Conservation (phyloP, 2,329 filamentous ascomycete genomes). For the Trichoderma koningiopsis region DNA sequence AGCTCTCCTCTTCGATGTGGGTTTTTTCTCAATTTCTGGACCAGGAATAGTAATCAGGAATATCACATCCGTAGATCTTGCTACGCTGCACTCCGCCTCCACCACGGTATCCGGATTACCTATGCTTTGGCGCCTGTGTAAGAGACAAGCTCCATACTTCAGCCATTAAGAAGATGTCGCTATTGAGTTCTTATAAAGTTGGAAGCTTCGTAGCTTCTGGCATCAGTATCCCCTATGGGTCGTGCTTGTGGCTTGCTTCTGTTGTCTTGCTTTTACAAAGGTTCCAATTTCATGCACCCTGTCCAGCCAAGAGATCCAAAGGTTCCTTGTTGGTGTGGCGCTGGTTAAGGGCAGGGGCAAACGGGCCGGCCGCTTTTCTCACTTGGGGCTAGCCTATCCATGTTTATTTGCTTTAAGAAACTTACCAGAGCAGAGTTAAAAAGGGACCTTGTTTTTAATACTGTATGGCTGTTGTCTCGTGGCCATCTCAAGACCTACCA, state of each 20-base stretch:
- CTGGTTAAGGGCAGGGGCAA: neutral
- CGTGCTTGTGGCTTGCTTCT: neutral
- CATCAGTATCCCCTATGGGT: neutral
- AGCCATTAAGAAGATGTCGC: neutral
- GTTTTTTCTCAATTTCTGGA: neutral
- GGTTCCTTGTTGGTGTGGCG: constrained; percentile 18
- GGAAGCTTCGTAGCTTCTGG: neutral
- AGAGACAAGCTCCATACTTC: neutral
- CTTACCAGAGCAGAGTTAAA: constrained; percentile 6
- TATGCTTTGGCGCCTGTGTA: neutral
- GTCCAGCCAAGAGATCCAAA: constrained; percentile 20
- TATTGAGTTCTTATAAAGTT: neutral
- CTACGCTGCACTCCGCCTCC: neutral
- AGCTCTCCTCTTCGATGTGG: neutral
- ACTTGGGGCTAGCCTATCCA: neutral
- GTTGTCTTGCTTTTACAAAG: constrained; percentile 9
- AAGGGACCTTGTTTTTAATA: constrained; percentile 5
- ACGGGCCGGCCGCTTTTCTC: constrained; percentile 1
- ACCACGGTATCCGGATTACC: neutral
- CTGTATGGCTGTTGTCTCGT: neutral
- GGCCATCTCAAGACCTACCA: neutral
- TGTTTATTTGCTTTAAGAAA: constrained; percentile 20
- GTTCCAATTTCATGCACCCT: constrained; percentile 2
- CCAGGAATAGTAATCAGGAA: constrained; percentile 1
- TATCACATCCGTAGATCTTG: neutral